Percentiles rank a stretch among this genome's conserved stretches.
Evolutionary conservation across 164 flowering plant species (phyloP).

Genomic region (Liriodendron chinense): DNA sequence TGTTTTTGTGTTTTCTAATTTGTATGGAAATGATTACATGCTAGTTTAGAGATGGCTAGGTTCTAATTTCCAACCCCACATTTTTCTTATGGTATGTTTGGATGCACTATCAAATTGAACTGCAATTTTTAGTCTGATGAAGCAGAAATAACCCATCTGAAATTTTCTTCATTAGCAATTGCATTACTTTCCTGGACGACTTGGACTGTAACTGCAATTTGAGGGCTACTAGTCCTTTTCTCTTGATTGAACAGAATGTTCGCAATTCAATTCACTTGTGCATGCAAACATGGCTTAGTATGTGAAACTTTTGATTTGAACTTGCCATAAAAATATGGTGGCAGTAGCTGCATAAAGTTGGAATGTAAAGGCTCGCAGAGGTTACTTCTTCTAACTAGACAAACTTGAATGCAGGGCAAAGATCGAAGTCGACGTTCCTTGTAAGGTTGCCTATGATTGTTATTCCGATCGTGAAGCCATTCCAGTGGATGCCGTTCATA

Average conservation of each 20-base stretch:
- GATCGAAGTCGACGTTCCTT: conserved; percentile 74
- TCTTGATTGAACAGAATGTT: not conserved
- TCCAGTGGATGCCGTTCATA: conserved; percentile 97
- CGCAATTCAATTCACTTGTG: not conserved
- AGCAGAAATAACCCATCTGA: not conserved
- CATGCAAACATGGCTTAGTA: not conserved
- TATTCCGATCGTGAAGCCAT: conserved; percentile 84
- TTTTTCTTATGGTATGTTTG: not conserved
- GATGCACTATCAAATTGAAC: no score
- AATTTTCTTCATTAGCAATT: not conserved
- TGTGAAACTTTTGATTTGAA: not conserved
- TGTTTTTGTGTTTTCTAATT: not conserved
- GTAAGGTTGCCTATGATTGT: conserved; percentile 69
- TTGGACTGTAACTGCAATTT: not conserved
- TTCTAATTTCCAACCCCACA: not conserved
- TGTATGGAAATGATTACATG: not conserved
- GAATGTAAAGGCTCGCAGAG: not conserved
- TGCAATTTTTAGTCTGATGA: not conserved
- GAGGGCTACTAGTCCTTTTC: not conserved
- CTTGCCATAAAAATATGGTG: not conserved
- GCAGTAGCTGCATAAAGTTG: not conserved
- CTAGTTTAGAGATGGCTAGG: no score
- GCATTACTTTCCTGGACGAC: not conserved
- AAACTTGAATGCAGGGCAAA: conserved; percentile 50
- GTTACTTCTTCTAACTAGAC: not conserved